Base-by-base conservation (phyloP, 1,284 basidiomycete genomes). In the Porodaedalea pini region DNA sequence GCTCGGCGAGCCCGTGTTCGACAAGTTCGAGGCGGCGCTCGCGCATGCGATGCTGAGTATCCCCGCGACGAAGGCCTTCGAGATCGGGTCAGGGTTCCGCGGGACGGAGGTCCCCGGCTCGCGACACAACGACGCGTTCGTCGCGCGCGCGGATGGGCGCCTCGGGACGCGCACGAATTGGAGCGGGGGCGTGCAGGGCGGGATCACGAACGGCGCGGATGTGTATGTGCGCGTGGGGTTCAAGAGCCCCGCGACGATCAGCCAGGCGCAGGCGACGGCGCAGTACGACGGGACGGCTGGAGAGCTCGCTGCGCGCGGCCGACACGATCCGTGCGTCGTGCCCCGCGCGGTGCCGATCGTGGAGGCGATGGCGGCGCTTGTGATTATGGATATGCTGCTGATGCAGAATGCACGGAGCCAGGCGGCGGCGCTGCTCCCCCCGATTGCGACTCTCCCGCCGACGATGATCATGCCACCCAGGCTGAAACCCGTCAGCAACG, bases 1-100 rank as follows among this genome's bases (percentile, higher is more conserved):
- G 2, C 83, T 99, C 36, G 97, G 97, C 56, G 97, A 99, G 73
- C 97, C 97, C 45, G 91, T 93, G 58, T 99, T 99, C 71, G 95
- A 99, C 81, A 99, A 99, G 77, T 88, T 99, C 69, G 97, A 98
- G 73, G 97, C 97, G 32, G 85, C 87, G 65, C 86, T 99, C 59
- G 97, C 85, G 2, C 97, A 99, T 71, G 97, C 97, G 15, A 99
- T 99, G 95, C 83, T 99, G 58, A 95, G 92, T 60, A 98, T 99
- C 68, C 97, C 97, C 32, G 96, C 97, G 5, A 99, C 97, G 58
- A 99, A 99, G 71, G 94, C 86, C 3, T 99, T 99, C 71, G 97
- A 99, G 75, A 88, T 99, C 64, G 97, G 97, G 49, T 96, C 93
- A 25, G 97, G 97, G 31, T 98, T 99, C 83, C 81, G 86, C 62